Base-by-base conservation (phyloP, 768 basidiomycete species). In the Auricularia sp. region DNA sequence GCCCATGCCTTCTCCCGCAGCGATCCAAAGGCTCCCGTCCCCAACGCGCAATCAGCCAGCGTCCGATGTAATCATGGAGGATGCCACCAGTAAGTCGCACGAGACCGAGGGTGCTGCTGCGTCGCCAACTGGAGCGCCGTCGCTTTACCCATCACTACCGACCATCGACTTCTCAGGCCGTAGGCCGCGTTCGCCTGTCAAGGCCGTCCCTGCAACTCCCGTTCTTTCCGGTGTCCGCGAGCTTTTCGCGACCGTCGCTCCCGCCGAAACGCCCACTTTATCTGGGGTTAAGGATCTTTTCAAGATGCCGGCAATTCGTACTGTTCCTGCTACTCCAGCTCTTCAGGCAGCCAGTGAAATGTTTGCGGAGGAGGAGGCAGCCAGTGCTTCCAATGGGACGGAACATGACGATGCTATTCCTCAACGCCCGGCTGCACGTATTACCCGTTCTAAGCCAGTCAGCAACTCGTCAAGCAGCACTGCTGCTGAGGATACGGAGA, bases 1-100 rank as follows among this genome's bases (percentile, higher is more conserved):
- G 67, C 10, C 63, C 70, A 63, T 37, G 7, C 66, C 54, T 83
- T 64, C 68, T 83, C 65, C 81, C 80, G 68, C 78, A 73, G 69
- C 81, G 54, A 61, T 61, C 13, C 63, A 24, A 18, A 47, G 61
- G 36, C 63, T 29, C 4, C 64, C 34, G 34, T 62, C 61, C 21
- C 62, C 54, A 56, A 54, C 37, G 47, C 35, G 54, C 21, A 59
- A 13, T 18, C 54, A 54, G n/a, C 54, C 29, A n/a, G 24, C 24
- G 8, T 29, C 24, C 11, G 56, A 59, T 29, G 14, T 16, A 6
- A 16, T 51, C 0, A 21, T 51, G 14, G 47, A 51, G 47, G 47
- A 51, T 5, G 16, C 21, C 7, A 18, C 21, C 5, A 11, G 6
- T 3, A 1, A 51, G 47, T 21, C 14, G 18, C 18, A 6, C 47